phyloP scores from a whole-genome alignment of 1,139 yeast species.

The Blastobotrys proliferans region DNA sequence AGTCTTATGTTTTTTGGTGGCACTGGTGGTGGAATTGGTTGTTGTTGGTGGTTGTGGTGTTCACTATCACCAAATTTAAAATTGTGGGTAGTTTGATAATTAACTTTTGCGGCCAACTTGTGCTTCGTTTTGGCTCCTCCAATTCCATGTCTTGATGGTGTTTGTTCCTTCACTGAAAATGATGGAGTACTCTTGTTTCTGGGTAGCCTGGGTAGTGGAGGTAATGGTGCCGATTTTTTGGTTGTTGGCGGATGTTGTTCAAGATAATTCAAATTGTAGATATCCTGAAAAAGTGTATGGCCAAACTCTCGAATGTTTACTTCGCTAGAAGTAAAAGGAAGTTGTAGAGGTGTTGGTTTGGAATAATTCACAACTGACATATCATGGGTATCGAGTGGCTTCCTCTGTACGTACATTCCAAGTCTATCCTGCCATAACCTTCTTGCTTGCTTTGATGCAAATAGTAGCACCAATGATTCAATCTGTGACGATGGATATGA shows the following conservation, averaged over 20 bases:
- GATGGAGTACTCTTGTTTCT: neutral
- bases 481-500: slow-evolving; percentile 3
- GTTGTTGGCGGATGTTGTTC: neutral
- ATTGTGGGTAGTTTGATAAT: slow-evolving; percentile 7
- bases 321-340: slow-evolving; percentile 4
- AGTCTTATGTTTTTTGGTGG: slow-evolving; percentile 2
- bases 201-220: neutral
- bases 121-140: neutral
- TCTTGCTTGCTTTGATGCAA: slow-evolving; percentile 7
- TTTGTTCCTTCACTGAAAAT: neutral
- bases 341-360: slow-evolving; percentile 5
- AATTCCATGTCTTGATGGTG: neutral
- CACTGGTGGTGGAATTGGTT: neutral
- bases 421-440: slow-evolving; percentile 16
- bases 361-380: slow-evolving; percentile 4
- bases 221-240: neutral
- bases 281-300: slow-evolving; percentile 9
- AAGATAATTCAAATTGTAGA: slow-evolving; percentile 4
- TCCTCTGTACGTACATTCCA: slow-evolving; percentile 12
- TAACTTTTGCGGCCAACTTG: neutral
- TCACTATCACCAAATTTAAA: slow-evolving; percentile 7
- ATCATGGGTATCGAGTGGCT: slow-evolving; percentile 10
- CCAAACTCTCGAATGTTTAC: neutral
- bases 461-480: slow-evolving; percentile 13
- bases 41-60: neutral